A percentile compares a stretch with the other conserved stretches of the same genome.
These are phyloP conservation scores for Xenoacremonium recifei DNA, from an alignment of 2,329 filamentous ascomycete genomes.

Conservation along the genomic window DNA sequence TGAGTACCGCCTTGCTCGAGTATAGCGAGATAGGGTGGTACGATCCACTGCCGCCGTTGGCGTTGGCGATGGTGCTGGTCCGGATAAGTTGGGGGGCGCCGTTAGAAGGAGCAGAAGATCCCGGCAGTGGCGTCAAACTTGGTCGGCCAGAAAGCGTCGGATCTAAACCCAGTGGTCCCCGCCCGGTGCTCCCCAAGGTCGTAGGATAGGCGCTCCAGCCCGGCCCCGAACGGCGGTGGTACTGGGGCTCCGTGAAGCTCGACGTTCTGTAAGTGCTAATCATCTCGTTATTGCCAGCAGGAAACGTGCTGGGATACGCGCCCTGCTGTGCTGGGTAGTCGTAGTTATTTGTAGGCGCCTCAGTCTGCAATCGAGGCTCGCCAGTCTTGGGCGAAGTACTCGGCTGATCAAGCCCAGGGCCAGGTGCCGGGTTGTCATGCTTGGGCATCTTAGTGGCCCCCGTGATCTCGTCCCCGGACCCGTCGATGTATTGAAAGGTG, in stretches of 20 bases:
- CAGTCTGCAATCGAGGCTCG: slow-evolving; percentile 36
- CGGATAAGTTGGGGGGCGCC: slow-evolving; percentile 50
- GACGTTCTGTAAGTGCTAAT: slow-evolving; percentile 53
- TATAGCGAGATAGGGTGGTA: slow-evolving; percentile 82
- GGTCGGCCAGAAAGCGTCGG: slow-evolving; percentile 43
- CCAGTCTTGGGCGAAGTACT: slow-evolving; percentile 42
- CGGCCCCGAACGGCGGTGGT: slow-evolving; percentile 36
- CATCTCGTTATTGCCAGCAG: slow-evolving; percentile 49
- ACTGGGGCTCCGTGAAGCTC: slow-evolving; percentile 50
- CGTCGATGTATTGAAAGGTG: slow-evolving; percentile 50
- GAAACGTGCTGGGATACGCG: slow-evolving; percentile 39
- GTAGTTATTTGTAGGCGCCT: slow-evolving; percentile 43
- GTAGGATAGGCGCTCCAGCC: slow-evolving; percentile 45
- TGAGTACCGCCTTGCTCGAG: slow-evolving; percentile 78
- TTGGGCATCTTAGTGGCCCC: slow-evolving; percentile 34
- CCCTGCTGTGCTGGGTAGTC: slow-evolving; percentile 43
- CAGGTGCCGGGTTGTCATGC: slow-evolving; percentile 37
- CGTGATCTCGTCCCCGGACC: slow-evolving; percentile 46
- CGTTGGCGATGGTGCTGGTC: slow-evolving; percentile 52
- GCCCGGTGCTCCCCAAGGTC: slow-evolving; percentile 39
- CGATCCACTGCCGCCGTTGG: slow-evolving; percentile 37
- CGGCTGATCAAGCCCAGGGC: slow-evolving; percentile 36
- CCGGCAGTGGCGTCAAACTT: slow-evolving; percentile 47
- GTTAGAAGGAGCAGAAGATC: slow-evolving; percentile 38
- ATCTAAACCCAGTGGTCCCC: slow-evolving; percentile 43